Evolutionary conservation across 352 stramenopile genomes (phyloP).

Genomic region (Globisporangium camurandrum): DNA sequence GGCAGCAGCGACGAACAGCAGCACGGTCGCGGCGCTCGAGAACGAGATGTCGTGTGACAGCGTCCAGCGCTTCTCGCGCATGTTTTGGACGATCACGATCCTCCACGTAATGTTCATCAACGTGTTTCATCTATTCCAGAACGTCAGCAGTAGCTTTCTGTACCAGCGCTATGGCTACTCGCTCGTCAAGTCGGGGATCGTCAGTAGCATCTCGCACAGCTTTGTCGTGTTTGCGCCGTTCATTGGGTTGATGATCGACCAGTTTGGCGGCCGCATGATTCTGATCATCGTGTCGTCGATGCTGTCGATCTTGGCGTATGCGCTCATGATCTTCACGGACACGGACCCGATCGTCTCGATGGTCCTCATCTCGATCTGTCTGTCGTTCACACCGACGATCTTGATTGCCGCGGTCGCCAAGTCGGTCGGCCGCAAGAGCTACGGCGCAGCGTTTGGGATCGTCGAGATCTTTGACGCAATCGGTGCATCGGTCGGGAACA

Average conservation of each 20-base stretch:
- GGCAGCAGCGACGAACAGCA: not conserved
- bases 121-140: conserved; percentile 90
- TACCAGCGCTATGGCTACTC: conserved; percentile 82
- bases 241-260: conserved; percentile 84
- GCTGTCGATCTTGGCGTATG: conserved; percentile 72
- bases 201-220: conserved; percentile 71
- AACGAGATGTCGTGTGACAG: conserved; percentile 47
- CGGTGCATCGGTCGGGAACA: conserved; percentile 71
- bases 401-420: conserved; percentile 83
- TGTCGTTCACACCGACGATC: conserved; percentile 84
- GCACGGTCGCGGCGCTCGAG: not conserved
- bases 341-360: conserved; percentile 76
- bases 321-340: conserved; percentile 80
- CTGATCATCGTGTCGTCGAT: conserved; percentile 65
- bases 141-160: conserved; percentile 84
- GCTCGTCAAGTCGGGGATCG: conserved; percentile 75
- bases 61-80: conserved; percentile 64
- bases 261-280: conserved; percentile 81
- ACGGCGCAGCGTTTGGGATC: conserved; percentile 82
- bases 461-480: conserved; percentile 83
- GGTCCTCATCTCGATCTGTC: conserved; percentile 80
- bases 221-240: conserved; percentile 85
- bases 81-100: conserved; percentile 83
- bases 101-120: conserved; percentile 88
- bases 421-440: conserved; percentile 62